These are phyloP conservation scores for Coprinopsis marcescibilis DNA, from an alignment of 768 basidiomycete species.

Conservation along the genomic window DNA sequence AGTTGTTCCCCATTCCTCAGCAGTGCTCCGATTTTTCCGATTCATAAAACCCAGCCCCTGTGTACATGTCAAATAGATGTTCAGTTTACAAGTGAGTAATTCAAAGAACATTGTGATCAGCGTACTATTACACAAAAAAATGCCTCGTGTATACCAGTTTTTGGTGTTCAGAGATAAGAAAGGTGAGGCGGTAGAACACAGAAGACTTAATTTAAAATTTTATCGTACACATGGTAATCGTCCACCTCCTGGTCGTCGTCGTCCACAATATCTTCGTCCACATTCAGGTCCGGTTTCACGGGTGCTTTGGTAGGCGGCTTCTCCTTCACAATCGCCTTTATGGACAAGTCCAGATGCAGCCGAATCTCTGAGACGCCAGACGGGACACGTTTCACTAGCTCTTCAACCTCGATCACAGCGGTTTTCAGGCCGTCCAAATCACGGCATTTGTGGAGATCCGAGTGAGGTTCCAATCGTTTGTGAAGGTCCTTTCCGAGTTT, in stretches of 20 bases:
- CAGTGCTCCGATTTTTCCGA: no score
- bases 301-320: constrained; percentile 12
- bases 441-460: constrained; percentile 16
- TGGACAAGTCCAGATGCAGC: constrained; percentile 14
- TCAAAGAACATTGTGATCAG: no score
- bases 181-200: no score
- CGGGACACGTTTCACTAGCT: constrained; percentile 12
- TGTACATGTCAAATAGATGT: no score
- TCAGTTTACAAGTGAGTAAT: no score
- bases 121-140: no score
- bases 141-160: no score
- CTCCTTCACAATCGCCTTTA: constrained; percentile 17
- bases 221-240: background rate
- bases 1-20: no score
- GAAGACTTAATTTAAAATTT: no score
- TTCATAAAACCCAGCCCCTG: no score
- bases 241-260: background rate
- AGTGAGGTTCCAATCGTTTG: constrained; percentile 14
- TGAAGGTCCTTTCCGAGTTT: constrained; percentile 13
- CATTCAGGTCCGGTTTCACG: constrained; percentile 13
- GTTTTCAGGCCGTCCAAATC: constrained; percentile 17
- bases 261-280: constrained; percentile 12
- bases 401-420: constrained; percentile 14
- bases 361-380: constrained; percentile 13
- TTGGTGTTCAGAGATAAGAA: no score